phyloP scores from a whole-genome alignment of 2,329 filamentous ascomycete genomes.

The Aspergillus brunneoviolaceus region DNA sequence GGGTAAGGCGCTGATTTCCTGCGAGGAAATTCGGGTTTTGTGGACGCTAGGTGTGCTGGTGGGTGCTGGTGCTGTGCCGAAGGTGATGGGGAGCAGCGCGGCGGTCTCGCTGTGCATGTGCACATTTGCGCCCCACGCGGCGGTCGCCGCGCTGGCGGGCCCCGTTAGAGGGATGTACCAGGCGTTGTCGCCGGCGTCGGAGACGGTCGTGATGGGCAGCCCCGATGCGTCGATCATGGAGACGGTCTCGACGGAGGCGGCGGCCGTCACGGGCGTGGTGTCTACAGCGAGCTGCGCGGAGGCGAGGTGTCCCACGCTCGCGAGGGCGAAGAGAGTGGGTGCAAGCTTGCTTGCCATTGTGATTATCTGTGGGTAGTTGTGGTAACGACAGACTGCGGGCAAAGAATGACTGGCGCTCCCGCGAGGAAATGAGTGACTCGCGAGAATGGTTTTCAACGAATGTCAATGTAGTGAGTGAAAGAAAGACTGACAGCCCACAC shows the following conservation, averaged over 20 bases:
- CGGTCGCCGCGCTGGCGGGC: constrained; percentile 1
- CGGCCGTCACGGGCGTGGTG: not conserved
- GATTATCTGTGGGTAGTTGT: not conserved
- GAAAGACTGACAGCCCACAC: not conserved
- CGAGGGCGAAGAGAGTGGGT: not conserved
- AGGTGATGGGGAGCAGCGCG: constrained; percentile 2
- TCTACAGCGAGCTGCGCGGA: not conserved
- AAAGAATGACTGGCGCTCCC: not conserved
- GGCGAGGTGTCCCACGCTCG: not conserved
- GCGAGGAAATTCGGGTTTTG: too few relatives aligned
- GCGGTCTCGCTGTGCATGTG: not conserved
- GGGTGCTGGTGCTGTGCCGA: not conserved
- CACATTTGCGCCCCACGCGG: constrained; percentile 1
- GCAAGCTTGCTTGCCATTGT: not conserved
- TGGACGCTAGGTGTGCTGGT: not conserved
- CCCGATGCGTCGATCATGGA: constrained; percentile 3
- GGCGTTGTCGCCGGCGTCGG: not conserved
- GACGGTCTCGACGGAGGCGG: constrained; percentile 1
- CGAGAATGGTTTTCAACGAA: not conserved
- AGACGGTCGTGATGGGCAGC: constrained; percentile 6
- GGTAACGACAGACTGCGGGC: not conserved
- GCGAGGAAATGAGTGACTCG: not conserved
- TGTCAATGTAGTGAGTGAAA: not conserved
- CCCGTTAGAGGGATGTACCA: constrained; percentile 1
- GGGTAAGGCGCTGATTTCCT: too few relatives aligned